Evolutionary conservation across 2,329 filamentous ascomycete genomes (phyloP).

Genomic region (Chlorencoelia australis): DNA sequence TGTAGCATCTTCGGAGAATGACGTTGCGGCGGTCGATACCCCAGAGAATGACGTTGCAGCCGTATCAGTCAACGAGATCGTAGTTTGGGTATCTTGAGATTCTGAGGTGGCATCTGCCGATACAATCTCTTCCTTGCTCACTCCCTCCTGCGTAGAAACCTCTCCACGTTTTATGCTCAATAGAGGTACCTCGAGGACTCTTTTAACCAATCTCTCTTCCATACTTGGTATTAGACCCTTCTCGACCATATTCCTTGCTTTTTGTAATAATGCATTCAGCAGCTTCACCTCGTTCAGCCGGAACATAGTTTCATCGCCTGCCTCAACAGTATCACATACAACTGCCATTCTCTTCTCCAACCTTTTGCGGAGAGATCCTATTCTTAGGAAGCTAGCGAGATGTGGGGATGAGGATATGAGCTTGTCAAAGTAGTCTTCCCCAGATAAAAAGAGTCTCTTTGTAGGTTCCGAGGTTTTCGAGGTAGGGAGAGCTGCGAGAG

Average conservation of each 20-base stretch:
- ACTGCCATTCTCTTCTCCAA: constrained; percentile 57
- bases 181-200: constrained; percentile 66
- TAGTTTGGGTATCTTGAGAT: constrained; percentile 26
- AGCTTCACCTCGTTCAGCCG: constrained; percentile 67
- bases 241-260: constrained; percentile 59
- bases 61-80: constrained; percentile 24
- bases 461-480: constrained; percentile 34
- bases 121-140: constrained; percentile 19
- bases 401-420: constrained; percentile 46
- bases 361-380: constrained; percentile 32
- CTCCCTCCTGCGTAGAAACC: constrained; percentile 25
- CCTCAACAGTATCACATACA: constrained; percentile 74
- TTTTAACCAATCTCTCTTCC: constrained; percentile 75
- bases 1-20: constrained; percentile 23
- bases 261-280: constrained; percentile 51
- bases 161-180: constrained; percentile 54
- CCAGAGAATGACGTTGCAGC: constrained; percentile 30
- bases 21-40: constrained; percentile 29
- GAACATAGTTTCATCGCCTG: constrained; percentile 78
- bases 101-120: constrained; percentile 21
- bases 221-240: constrained; percentile 64
- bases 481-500: constrained; percentile 42
- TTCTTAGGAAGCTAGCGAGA: constrained; percentile 46
- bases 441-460: constrained; percentile 56
- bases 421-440: constrained; percentile 63